Base-by-base conservation (phyloP, 2,329 filamentous ascomycete genomes). In the Dactylonectria macrodidyma region DNA sequence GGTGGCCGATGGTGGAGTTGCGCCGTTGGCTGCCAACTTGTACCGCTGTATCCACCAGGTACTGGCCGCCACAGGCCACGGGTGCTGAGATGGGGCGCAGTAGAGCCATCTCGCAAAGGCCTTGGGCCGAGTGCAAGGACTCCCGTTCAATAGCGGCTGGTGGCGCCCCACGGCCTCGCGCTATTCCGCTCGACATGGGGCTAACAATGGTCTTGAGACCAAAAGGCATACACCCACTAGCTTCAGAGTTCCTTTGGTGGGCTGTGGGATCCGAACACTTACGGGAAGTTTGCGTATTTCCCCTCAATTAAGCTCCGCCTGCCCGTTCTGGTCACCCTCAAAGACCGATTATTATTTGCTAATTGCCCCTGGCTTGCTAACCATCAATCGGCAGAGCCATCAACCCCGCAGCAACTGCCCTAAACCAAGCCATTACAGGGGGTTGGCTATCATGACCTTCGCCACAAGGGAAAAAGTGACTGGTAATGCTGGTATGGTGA, bases 131-230 rank as follows among this genome's bases (percentile, higher is more conserved):
- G 51, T 16, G 51, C 33, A 56, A 56, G 59, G 51, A 22, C 47
- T 62, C 54, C 64, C 59, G 64, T 36, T 55, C 30, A 24, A 44
- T 62, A 62, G 64, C 46, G 59, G 47, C 46, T n/a, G 33, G 52
- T 58, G 54, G 64, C 59, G 59, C 38, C n/a, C 48, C 38, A 19
- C 33, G 14, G 41, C 41, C 41, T 44, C 41, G 16, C 14, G n/a
- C 24, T 38, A 46, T 46, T 11, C 10, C 36, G 16, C 47, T 47
- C 48, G 26, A n/a, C 52, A 52, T 65, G 16, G 57, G 41, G 16
- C 62, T 56, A 65, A 48, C 14, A 19, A 54, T 33, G 62, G 56
- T 48, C 62, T 60, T 41, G 57, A 56, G 62, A 19, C 50, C 50
- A 59, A 26, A 38, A 34, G n/a, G 41, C 41, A 36, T 36, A 22